These are phyloP conservation scores for Tulasnella sp. DNA, from an alignment of 768 basidiomycete species.

Conservation along the genomic window DNA sequence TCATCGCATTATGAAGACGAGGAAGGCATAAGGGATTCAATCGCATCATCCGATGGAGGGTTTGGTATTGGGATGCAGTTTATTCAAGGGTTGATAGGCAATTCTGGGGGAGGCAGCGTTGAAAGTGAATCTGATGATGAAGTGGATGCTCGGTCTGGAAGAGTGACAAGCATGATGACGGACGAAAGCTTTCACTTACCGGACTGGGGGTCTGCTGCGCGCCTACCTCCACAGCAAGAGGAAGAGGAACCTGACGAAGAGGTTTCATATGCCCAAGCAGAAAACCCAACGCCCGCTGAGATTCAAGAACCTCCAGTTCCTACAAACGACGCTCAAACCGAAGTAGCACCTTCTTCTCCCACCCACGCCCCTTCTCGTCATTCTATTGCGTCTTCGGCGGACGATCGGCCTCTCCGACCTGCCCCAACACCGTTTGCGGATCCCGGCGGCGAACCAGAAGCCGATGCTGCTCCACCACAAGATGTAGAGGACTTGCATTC, in stretches of 20 bases:
- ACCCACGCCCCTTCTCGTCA: neutral
- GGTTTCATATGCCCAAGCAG: neutral
- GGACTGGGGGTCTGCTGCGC: neutral
- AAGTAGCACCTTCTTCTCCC: neutral
- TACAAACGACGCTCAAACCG: neutral
- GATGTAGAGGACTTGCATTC: neutral
- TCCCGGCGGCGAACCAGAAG: neutral
- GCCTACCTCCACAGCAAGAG: neutral
- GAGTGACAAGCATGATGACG: constrained; percentile 7
- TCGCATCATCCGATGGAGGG: constrained; percentile 24
- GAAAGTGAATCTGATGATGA: neutral
- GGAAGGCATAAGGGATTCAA: neutral
- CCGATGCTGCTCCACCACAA: neutral
- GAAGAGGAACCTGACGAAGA: neutral
- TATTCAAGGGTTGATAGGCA: constrained; percentile 25
- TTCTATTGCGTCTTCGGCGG: neutral
- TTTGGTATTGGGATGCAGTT: constrained; percentile 28
- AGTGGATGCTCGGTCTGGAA: neutral
- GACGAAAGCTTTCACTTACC: constrained; percentile 11
- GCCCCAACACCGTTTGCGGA: neutral
- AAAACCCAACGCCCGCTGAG: neutral
- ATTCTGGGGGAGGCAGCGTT: neutral
- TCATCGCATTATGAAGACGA: constrained; percentile 12
- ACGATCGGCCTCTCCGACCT: neutral
- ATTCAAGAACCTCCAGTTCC: neutral